These are phyloP conservation scores for Papilionanthe hybrid DNA, from an alignment of 116 monocot species.

Conservation along the genomic window DNA sequence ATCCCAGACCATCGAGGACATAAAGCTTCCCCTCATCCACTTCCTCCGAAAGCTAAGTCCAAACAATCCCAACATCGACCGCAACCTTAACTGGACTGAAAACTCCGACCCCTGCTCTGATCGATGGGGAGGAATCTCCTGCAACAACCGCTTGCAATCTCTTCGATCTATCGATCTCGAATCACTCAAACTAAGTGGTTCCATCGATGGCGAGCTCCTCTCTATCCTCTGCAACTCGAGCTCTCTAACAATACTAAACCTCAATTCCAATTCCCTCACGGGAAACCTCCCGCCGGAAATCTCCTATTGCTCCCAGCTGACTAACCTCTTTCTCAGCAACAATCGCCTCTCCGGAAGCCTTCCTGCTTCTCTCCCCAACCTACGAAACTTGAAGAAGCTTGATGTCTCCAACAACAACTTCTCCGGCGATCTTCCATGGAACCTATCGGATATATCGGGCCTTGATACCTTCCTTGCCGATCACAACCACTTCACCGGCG, in stretches of 20 bases:
- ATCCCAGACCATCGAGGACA: neutral
- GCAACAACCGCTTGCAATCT: neutral
- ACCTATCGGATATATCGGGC: slow-evolving; percentile 3
- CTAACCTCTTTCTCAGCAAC: slow-evolving; percentile 7
- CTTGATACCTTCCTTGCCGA: slow-evolving; percentile 15
- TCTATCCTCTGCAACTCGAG: slow-evolving; percentile 11
- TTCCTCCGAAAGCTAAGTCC: slow-evolving; percentile 20
- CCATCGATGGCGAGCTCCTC: slow-evolving; percentile 15
- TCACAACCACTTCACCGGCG: slow-evolving; percentile 19
- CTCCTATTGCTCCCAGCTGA: slow-evolving; percentile 13
- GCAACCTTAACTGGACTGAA: neutral
- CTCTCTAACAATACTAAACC: slow-evolving; percentile 8
- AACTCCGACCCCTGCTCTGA: slow-evolving; percentile 6
- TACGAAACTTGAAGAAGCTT: slow-evolving; percentile 16
- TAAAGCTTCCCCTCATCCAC: slow-evolving; percentile 12
- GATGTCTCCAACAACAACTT: slow-evolving; percentile 24
- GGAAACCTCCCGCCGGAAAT: slow-evolving; percentile 16
- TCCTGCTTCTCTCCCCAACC: slow-evolving; percentile 12
- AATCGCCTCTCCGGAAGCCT: slow-evolving; percentile 23
- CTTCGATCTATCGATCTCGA: slow-evolving; percentile 6
- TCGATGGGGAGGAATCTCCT: neutral
- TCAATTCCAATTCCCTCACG: slow-evolving; percentile 9
- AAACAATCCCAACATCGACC: slow-evolving; percentile 3
- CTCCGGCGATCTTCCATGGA: slow-evolving; percentile 24
- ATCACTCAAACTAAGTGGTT: slow-evolving; percentile 7